phyloP scores from a whole-genome alignment of 805 yeast species.

The Isabelozyma rhagii region DNA sequence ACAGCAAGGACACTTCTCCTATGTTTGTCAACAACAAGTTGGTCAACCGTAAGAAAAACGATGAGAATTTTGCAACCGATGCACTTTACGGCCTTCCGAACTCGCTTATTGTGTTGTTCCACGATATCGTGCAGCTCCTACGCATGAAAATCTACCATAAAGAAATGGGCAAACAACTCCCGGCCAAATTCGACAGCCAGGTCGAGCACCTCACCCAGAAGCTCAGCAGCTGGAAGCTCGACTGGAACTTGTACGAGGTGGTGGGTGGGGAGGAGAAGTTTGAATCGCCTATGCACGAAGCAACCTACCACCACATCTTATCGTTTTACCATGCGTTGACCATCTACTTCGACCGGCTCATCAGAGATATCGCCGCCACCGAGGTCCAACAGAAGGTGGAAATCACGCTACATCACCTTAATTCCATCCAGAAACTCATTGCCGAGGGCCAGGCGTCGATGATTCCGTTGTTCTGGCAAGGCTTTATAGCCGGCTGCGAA shows the following conservation, averaged over 20 bases:
- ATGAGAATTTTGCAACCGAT: slow-evolving; percentile 66
- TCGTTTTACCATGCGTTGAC: slow-evolving; percentile 72
- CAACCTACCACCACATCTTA: slow-evolving; percentile 74
- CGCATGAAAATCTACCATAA: slow-evolving; percentile 57
- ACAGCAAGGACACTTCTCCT: slow-evolving; percentile 28
- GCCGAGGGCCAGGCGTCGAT: slow-evolving; percentile 54
- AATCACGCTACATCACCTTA: slow-evolving; percentile 60
- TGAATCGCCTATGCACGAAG: slow-evolving; percentile 59
- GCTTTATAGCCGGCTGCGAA: slow-evolving; percentile 84
- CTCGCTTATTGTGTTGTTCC: slow-evolving; percentile 67
- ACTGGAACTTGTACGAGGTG: slow-evolving; percentile 58
- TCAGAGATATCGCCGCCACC: slow-evolving; percentile 51
- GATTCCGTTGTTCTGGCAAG: slow-evolving; percentile 84
- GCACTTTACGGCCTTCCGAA: slow-evolving; percentile 84
- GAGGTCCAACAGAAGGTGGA: slow-evolving; percentile 61
- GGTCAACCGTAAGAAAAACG: slow-evolving; percentile 47
- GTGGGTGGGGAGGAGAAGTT: slow-evolving; percentile 24
- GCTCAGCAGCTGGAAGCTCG: slow-evolving; percentile 64
- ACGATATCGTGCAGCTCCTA: slow-evolving; percentile 66
- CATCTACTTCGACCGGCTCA: slow-evolving; percentile 68
- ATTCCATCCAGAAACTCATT: slow-evolving; percentile 57
- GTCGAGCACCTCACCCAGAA: slow-evolving; percentile 38
- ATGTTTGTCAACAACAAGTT: slow-evolving; percentile 40
- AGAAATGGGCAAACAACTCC: slow-evolving; percentile 30
- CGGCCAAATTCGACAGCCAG: slow-evolving; percentile 18